Evolutionary conservation across 78 protist genomes (phyloP).

Genomic region (Chrysochromulina tobinii): DNA sequence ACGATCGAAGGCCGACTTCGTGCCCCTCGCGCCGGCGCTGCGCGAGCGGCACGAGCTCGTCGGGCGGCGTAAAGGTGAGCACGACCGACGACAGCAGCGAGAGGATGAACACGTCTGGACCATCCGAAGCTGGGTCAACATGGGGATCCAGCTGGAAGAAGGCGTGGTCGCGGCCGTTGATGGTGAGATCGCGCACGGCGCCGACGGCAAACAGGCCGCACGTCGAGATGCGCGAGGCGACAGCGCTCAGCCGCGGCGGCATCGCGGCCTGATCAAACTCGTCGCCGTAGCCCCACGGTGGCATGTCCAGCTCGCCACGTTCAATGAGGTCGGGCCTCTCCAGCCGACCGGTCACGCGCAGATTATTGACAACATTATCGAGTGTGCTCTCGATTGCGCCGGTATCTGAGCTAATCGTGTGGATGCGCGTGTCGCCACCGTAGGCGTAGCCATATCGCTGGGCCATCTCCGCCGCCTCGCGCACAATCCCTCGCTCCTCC

Average conservation of each 20-base stretch:
- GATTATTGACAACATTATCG: neutral
- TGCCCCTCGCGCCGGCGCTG: neutral
- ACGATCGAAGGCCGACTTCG: neutral
- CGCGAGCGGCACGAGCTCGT: neutral
- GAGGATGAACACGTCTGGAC: neutral
- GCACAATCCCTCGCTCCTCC: neutral
- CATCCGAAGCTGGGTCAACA: neutral
- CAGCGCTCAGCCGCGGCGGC: neutral
- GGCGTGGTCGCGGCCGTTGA: neutral
- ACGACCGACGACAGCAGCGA: neutral
- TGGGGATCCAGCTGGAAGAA: slow-evolving; percentile 21
- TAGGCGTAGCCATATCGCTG: neutral
- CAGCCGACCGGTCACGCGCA: neutral
- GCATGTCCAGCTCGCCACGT: neutral
- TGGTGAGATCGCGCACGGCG: neutral
- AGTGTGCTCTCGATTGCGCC: neutral
- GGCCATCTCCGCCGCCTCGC: neutral
- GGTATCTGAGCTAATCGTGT: neutral
- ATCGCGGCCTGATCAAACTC: neutral
- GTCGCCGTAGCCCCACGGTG: slow-evolving; percentile 14
- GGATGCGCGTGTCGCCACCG: neutral
- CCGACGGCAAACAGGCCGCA: neutral
- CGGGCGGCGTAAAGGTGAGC: neutral
- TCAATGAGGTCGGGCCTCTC: neutral
- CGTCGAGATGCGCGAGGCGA: neutral